Evolutionary conservation across 1,139 yeast species (phyloP).

Genomic region (Yamadazyma diddensiae): DNA sequence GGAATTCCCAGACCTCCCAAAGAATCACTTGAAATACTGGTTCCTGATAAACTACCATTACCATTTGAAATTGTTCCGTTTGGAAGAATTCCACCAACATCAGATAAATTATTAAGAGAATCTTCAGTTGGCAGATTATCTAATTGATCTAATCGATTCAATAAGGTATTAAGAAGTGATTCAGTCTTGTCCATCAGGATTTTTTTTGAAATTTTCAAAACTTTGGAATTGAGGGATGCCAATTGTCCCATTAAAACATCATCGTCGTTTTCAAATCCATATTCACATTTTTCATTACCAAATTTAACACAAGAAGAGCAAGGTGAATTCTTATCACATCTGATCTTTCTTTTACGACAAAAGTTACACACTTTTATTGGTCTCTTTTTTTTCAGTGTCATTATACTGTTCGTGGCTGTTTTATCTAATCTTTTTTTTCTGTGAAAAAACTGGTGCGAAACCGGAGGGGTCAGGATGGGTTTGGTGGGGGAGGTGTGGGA

Average conservation of each 20-base stretch:
- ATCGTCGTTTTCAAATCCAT: slow-evolving; percentile 3
- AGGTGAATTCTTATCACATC: slow-evolving; percentile 12
- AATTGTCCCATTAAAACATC: slow-evolving; percentile 5
- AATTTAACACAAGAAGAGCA: slow-evolving; percentile 13
- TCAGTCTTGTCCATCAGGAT: slow-evolving; percentile 3
- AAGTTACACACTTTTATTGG: slow-evolving; percentile 13
- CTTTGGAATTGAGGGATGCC: slow-evolving; percentile 3
- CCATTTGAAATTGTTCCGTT: not conserved
- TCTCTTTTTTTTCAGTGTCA: slow-evolving; percentile 6
- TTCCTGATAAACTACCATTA: too few relatives aligned
- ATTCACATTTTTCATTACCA: slow-evolving; percentile 7
- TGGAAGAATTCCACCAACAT: not conserved
- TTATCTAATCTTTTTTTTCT: not conserved
- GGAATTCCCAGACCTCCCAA: too few relatives aligned
- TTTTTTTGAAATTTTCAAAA: slow-evolving; percentile 3
- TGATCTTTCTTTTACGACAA: slow-evolving; percentile 12
- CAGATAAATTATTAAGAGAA: not conserved
- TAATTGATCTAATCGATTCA: slow-evolving; percentile 1
- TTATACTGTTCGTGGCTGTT: not conserved
- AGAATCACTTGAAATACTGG: not conserved
- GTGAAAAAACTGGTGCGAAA: not conserved
- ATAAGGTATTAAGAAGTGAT: not conserved
- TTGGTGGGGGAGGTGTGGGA: not conserved
- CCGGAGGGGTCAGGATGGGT: slow-evolving; percentile 1
- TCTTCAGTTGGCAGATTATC: slow-evolving; percentile 1